These are phyloP conservation scores for Peronospora tabacina DNA, from an alignment of 352 stramenopile genomes.

Conservation along the genomic window DNA sequence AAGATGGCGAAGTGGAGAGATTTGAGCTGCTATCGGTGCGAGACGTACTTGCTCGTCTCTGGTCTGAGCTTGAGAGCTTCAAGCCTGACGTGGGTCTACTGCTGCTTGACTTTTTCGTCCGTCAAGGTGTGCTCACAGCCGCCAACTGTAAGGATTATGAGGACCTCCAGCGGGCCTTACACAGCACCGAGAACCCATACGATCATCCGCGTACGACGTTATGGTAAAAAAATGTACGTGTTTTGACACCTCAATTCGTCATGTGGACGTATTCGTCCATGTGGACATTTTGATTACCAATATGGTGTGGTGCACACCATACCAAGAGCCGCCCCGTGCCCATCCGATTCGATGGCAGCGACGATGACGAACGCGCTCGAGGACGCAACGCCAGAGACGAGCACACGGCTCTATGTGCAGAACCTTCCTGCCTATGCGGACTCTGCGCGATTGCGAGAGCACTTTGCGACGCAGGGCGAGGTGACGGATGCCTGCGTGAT, in stretches of 20 bases:
- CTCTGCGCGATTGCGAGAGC: conserved; percentile 57
- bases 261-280: no score
- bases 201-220: neutral
- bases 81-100: conserved; percentile 68
- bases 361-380: conserved; percentile 5
- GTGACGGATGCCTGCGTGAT: conserved; percentile 88
- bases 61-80: conserved; percentile 44
- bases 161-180: conserved; percentile 31
- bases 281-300: neutral
- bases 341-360: conserved; percentile 14
- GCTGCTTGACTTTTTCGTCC: conserved; percentile 57
- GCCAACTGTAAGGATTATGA: conserved; percentile 48
- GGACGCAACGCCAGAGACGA: conserved; percentile 14
- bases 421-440: conserved; percentile 78
- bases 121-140: conserved; percentile 52
- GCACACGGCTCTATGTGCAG: conserved; percentile 72
- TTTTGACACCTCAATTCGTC: no score
- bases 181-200: conserved; percentile 24
- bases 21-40: conserved; percentile 48
- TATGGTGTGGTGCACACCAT: conserved; percentile 4
- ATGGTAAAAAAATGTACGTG: no score
- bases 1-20: conserved; percentile 53
- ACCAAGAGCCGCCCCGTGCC: no score
- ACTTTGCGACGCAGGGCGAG: conserved; percentile 68
- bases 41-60: conserved; percentile 32